Evolutionary conservation across 2,329 filamentous ascomycete genomes (phyloP).

Genomic region (Arthrobotrys entomopaga): DNA sequence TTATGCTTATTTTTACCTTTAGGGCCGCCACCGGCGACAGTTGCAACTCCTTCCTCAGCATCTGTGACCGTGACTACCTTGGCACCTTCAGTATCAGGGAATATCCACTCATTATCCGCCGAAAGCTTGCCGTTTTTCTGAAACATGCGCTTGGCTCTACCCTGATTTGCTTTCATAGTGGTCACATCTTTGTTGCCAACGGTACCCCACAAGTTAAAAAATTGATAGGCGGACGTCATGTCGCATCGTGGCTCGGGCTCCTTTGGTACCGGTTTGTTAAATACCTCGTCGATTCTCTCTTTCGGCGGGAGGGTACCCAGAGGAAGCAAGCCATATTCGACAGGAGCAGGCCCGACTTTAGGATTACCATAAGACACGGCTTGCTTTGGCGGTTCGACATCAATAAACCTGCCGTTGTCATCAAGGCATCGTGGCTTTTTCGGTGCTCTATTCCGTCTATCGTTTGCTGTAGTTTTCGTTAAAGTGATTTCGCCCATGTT

Average conservation of each 20-base stretch:
- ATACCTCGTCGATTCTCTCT: conserved; percentile 50
- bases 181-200: conserved; percentile 48
- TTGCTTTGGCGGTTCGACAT: conserved; percentile 40
- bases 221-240: conserved; percentile 29
- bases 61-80: conserved; percentile 8
- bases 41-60: conserved; percentile 1
- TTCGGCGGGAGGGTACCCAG: conserved; percentile 46
- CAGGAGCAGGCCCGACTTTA: conserved; percentile 27
- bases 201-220: conserved; percentile 46
- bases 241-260: conserved; percentile 48
- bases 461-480: conserved; percentile 18
- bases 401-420: conserved; percentile 40
- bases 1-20: conserved; percentile 40
- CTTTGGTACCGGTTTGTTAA: conserved; percentile 46
- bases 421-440: conserved; percentile 20
- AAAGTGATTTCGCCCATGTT: conserved; percentile 1
- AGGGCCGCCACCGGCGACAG: background rate
- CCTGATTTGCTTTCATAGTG: conserved; percentile 42
- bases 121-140: conserved; percentile 36
- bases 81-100: conserved; percentile 38
- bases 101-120: conserved; percentile 39
- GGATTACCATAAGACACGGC: conserved; percentile 41
- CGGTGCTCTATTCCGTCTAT: conserved; percentile 19
- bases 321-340: conserved; percentile 53
- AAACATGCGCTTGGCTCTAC: conserved; percentile 39